These are phyloP conservation scores for Tetrapisispora fleetii DNA, from an alignment of 805 yeast species.

Conservation along the genomic window DNA sequence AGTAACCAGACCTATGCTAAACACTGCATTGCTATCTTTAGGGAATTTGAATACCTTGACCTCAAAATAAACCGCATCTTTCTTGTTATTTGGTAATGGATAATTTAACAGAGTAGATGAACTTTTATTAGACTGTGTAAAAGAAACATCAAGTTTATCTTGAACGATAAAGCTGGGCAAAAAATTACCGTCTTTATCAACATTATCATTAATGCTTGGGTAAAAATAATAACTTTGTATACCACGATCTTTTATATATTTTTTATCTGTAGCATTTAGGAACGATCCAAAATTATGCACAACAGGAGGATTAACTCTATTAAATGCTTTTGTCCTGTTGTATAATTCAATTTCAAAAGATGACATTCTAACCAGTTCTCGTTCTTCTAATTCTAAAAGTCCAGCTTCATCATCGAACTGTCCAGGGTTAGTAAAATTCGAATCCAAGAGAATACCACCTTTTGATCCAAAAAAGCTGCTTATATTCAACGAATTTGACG, in stretches of 20 bases:
- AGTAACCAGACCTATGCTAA: slow-evolving; percentile 59
- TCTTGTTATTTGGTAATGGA: slow-evolving; percentile 37
- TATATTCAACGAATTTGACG: slow-evolving; percentile 8
- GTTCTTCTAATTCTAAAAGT: slow-evolving; percentile 17
- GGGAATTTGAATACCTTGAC: slow-evolving; percentile 37
- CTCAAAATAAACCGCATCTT: slow-evolving; percentile 64
- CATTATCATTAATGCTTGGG: slow-evolving; percentile 29
- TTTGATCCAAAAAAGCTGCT: slow-evolving; percentile 21
- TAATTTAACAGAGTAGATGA: slow-evolving; percentile 29
- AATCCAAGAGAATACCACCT: slow-evolving; percentile 22
- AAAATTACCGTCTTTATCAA: slow-evolving; percentile 25
- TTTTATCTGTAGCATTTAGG: slow-evolving; percentile 18
- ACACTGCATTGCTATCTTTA: slow-evolving; percentile 34
- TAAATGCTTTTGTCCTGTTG: slow-evolving; percentile 24
- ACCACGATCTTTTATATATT: slow-evolving; percentile 28
- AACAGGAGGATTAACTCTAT: slow-evolving; percentile 22
- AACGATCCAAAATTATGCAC: slow-evolving; percentile 26
- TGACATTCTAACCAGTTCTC: slow-evolving; percentile 25
- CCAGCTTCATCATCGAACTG: slow-evolving; percentile 22
- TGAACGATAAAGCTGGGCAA: slow-evolving; percentile 28
- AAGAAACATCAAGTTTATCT: slow-evolving; percentile 27
- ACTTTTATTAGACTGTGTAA: slow-evolving; percentile 24
- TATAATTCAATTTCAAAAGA: slow-evolving; percentile 25
- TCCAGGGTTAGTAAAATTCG: slow-evolving; percentile 23
- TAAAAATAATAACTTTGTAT: slow-evolving; percentile 27